These are phyloP conservation scores for Parastagonospora nodorum DNA, from an alignment of 2,329 filamentous ascomycete genomes.

Conservation along the genomic window DNA sequence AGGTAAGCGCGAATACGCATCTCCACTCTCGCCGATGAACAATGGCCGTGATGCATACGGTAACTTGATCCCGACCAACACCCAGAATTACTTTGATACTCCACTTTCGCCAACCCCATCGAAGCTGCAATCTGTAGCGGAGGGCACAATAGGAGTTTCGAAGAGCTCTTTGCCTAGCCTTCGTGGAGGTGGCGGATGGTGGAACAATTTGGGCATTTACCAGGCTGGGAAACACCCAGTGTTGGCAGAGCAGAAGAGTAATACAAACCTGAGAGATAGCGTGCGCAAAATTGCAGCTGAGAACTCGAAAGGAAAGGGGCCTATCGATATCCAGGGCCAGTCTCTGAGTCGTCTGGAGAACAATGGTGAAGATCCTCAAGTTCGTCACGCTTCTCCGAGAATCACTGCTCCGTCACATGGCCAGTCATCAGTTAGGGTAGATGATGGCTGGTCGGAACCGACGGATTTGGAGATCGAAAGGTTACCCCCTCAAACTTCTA, in stretches of 20 bases:
- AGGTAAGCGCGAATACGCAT: slow-evolving; percentile 9
- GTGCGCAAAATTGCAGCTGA: too few species aligned
- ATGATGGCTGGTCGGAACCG: too few species aligned
- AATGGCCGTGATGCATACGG: slow-evolving; percentile 20
- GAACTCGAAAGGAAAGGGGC: too few species aligned
- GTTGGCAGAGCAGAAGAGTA: not conserved
- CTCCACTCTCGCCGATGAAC: slow-evolving; percentile 4
- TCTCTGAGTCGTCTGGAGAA: too few species aligned
- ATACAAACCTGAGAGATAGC: not conserved
- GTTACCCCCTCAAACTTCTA: too few species aligned
- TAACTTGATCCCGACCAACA: slow-evolving; percentile 16
- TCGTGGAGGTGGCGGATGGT: slow-evolving; percentile 2
- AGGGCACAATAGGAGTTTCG: not conserved
- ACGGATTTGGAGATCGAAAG: too few species aligned
- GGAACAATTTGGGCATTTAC: not conserved
- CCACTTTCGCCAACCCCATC: not conserved
- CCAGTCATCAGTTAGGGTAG: too few species aligned
- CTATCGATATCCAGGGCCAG: too few species aligned
- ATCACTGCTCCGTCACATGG: too few species aligned
- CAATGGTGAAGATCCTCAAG: too few species aligned
- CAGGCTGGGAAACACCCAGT: not conserved
- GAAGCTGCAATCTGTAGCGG: not conserved
- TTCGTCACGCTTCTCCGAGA: too few species aligned
- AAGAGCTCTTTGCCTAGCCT: not conserved
- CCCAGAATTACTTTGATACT: slow-evolving; percentile 4